phyloP scores from a whole-genome alignment of 352 stramenopile genomes.

The Elongisporangium prolatum region DNA sequence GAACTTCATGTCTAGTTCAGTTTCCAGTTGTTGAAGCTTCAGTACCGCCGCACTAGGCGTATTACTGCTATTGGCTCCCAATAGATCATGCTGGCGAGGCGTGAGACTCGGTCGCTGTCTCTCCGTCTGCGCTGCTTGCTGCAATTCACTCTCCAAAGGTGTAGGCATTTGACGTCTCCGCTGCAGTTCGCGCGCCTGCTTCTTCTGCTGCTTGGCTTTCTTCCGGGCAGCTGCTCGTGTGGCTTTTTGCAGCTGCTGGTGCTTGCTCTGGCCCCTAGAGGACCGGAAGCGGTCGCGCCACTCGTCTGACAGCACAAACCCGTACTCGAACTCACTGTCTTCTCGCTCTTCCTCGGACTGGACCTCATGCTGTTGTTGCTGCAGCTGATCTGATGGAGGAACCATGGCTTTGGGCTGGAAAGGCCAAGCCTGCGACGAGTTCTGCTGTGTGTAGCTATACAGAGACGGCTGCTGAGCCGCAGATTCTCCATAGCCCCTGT shows the following conservation, averaged over 20 bases:
- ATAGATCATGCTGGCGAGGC: conserved; percentile 5
- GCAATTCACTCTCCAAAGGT: not conserved
- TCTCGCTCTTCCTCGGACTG: conserved; percentile 14
- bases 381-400: not conserved
- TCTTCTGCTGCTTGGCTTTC: conserved; percentile 14
- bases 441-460: not conserved
- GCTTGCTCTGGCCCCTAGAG: conserved; percentile 1
- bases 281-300: conserved; percentile 50
- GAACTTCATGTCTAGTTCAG: conserved; percentile 45
- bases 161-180: not conserved
- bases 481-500: not conserved
- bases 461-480: not conserved
- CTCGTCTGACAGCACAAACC: conserved; percentile 66
- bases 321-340: conserved; percentile 60
- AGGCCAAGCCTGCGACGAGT: not conserved
- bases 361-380: not conserved
- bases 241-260: conserved; percentile 3
- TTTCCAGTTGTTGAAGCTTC: conserved; percentile 31
- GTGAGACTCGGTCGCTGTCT: conserved; percentile 1
- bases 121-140: not conserved
- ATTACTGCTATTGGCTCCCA: not conserved
- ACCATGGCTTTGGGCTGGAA: not conserved
- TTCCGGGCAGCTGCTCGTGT: conserved; percentile 1
- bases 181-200: conserved; percentile 6
- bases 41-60: conserved; percentile 4